Base-by-base conservation (phyloP, 2,329 filamentous ascomycete species). In the Didymella keratinophila region DNA sequence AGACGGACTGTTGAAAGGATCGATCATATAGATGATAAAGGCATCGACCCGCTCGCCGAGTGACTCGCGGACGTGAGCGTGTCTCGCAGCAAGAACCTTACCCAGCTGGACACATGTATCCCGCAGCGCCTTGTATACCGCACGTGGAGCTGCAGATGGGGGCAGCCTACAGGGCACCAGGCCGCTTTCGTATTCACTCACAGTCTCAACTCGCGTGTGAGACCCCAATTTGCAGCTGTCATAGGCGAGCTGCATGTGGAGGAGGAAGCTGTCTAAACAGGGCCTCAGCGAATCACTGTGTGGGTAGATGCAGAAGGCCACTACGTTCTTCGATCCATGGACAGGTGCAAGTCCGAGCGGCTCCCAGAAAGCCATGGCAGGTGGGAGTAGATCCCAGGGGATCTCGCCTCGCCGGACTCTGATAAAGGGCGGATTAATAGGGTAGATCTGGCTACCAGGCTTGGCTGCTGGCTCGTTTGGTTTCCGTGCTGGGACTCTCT, bases 301-400 rank as follows among this genome's bases (percentile, higher is more conserved):
- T 0, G 91, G 91, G 62, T 89, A 90, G 2, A 95, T 80, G 70
- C 89, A 92, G 46, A 91, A 84, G 0, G 87, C 84, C 34, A 84
- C 82, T 28, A 95, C 79, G 60, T 94, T 86, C 73, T 96, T 96
- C 8, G 81, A 71, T 0, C 90, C 89, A 58, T 86, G 86, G 9
- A 86, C 86, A 3, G 92, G 92, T 1, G 86, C 86, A 1, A 96
- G 81, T 0, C 91, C 90, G 18, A 96, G 79, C 45, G 88, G 87
- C 71, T 95, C 91, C 92, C 92, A 96, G 70, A 95, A 96, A 1
- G 84, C 79, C 20, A 94, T 79, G 0, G 90, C 89, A 0, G 91
- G 86, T 2, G 92, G 90, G 21, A 94, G 80, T 37, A 96, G 81
- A 11, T 92, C 91, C 55, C 93, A 84, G 46, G 84, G 85, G 1